These are phyloP conservation scores for Coccomyxa sp. DNA, from an alignment of 139 green algal genomes.

Conservation along the genomic window DNA sequence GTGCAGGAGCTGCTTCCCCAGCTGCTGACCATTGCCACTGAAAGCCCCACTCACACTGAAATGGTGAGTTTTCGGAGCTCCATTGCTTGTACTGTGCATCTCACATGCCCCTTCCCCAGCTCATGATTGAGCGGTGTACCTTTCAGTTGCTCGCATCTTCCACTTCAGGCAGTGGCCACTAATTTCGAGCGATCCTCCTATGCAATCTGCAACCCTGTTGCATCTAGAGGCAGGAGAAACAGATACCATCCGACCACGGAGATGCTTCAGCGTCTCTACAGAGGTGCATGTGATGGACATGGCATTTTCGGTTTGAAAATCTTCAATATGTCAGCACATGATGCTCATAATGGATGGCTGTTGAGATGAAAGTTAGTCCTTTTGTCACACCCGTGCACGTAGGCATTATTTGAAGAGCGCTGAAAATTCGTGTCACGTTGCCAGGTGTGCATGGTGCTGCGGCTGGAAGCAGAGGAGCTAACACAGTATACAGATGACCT, in stretches of 20 bases:
- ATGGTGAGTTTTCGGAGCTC: slow-evolving; percentile 6
- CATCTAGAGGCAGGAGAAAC: too few species aligned
- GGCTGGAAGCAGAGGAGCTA: slow-evolving; percentile 72
- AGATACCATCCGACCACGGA: too few species aligned
- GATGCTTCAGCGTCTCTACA: too few species aligned
- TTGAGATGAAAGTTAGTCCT: not conserved
- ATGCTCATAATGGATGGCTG: not conserved
- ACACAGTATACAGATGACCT: slow-evolving; percentile 48
- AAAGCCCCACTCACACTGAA: slow-evolving; percentile 35
- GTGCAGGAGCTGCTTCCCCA: slow-evolving; percentile 57
- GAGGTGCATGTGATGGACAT: too few species aligned
- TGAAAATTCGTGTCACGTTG: not conserved
- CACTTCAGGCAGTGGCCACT: too few species aligned
- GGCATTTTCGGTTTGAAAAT: not conserved
- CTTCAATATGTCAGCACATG: not conserved
- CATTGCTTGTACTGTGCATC: not conserved
- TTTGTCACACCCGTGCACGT: not conserved
- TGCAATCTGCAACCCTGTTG: not conserved
- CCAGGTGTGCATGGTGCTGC: slow-evolving; percentile 62
- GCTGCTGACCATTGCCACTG: slow-evolving; percentile 47
- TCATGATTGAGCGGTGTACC: too few species aligned
- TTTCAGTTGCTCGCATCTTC: too few species aligned
- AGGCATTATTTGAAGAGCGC: too few species aligned
- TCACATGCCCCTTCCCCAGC: not conserved
- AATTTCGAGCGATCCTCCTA: not conserved